Evolutionary conservation across 2,329 filamentous ascomycete species (phyloP).

Genomic region (Polytolypa hystricis): DNA sequence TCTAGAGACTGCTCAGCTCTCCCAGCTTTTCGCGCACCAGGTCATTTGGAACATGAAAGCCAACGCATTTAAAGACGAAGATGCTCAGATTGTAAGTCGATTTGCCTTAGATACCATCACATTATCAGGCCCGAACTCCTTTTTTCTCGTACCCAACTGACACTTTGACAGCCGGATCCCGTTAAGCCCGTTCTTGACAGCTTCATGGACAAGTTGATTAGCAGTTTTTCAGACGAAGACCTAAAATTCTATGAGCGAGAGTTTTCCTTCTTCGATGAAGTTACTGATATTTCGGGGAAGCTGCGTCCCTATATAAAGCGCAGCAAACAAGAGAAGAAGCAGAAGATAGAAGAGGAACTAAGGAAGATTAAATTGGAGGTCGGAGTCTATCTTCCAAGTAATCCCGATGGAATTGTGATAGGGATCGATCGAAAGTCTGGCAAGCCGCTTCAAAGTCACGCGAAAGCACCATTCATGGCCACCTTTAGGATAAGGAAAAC

Average conservation of each 20-base stretch:
- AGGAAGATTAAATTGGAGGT: slow-evolving; percentile 96
- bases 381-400: slow-evolving; percentile 92
- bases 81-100: slow-evolving; percentile 62
- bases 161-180: slow-evolving; percentile 55
- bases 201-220: slow-evolving; percentile 74
- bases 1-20: slow-evolving; percentile 90
- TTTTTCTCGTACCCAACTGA: slow-evolving; percentile 9
- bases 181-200: slow-evolving; percentile 89
- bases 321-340: slow-evolving; percentile 92
- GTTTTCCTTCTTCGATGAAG: slow-evolving; percentile 96
- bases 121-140: slow-evolving; percentile 7
- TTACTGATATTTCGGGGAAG: slow-evolving; percentile 90
- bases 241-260: slow-evolving; percentile 84
- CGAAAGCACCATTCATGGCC: slow-evolving; percentile 97
- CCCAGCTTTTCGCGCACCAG: slow-evolving; percentile 96
- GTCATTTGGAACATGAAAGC: slow-evolving; percentile 99
- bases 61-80: slow-evolving; percentile 95
- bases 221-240: slow-evolving; percentile 69
- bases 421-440: slow-evolving; percentile 97
- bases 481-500: slow-evolving; percentile 93
- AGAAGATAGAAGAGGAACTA: slow-evolving; percentile 97
- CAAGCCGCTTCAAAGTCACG: slow-evolving; percentile 93
- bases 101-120: not conserved
- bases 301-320: slow-evolving; percentile 86
- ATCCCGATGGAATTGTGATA: slow-evolving; percentile 92